Percentiles rank a stretch among this genome's conserved stretches.
These are phyloP conservation scores for Narthecium ossifragum DNA, from an alignment of 106 monocot species.

Conservation along the genomic window DNA sequence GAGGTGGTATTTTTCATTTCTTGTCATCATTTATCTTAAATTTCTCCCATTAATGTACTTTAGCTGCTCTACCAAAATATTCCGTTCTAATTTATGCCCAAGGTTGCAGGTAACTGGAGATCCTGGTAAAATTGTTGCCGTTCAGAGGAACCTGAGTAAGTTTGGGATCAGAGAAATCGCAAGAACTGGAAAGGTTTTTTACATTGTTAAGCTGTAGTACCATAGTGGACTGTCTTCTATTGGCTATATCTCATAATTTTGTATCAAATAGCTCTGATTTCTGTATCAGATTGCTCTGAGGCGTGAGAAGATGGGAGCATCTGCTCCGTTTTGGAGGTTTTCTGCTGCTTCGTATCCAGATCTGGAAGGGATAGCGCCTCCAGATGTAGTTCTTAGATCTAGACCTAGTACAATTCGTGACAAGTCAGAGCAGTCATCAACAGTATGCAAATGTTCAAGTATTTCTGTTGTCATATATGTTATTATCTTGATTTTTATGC, in stretches of 20 bases:
- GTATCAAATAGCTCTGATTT: neutral
- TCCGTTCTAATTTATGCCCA: neutral
- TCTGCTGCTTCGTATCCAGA: constrained; percentile 96
- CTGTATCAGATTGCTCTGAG: constrained; percentile 78
- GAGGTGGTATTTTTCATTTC: constrained; percentile 46
- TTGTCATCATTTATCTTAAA: constrained; percentile 6
- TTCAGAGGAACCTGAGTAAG: constrained; percentile 69
- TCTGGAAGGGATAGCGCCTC: constrained; percentile 32
- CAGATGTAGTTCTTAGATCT: constrained; percentile 25
- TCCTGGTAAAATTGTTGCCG: constrained; percentile 92
- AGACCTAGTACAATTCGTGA: constrained; percentile 16
- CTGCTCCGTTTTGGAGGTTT: constrained; percentile 92
- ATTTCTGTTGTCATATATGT: neutral
- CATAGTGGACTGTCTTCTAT: neutral
- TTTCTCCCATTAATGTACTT: no score
- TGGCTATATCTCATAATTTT: neutral
- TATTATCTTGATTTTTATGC: neutral
- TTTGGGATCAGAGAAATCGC: constrained; percentile 97
- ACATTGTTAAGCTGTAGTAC: no score
- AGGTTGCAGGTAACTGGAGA: constrained; percentile 80
- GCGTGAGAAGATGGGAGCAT: constrained; percentile 78
- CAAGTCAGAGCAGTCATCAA: constrained; percentile 37
- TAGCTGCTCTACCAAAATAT: neutral
- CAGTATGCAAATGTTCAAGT: constrained; percentile 22
- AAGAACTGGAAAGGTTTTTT: constrained; percentile 85